Evolutionary conservation across 768 basidiomycete species (phyloP).

Genomic region (Paxillus involutus): DNA sequence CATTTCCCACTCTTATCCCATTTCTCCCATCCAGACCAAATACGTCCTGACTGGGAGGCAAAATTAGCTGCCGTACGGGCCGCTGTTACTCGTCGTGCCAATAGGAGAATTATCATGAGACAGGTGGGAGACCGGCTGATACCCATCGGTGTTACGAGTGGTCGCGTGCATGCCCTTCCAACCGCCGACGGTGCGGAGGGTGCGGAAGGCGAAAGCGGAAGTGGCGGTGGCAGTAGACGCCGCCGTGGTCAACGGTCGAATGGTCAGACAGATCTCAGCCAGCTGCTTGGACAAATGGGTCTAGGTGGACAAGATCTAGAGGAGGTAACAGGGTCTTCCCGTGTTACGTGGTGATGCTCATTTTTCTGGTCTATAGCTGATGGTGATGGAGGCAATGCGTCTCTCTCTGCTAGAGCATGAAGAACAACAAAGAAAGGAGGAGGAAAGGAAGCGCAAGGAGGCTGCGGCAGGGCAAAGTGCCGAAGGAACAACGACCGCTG

Average conservation of each 20-base stretch:
- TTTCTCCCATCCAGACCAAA: conserved; percentile 64
- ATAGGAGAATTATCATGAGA: conserved; percentile 96
- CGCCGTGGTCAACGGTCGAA: conserved; percentile 55
- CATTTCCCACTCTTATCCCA: conserved; percentile 8
- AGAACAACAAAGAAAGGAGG: conserved; percentile 82
- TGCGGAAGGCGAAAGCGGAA: conserved; percentile 39
- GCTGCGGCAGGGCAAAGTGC: conserved; percentile 38
- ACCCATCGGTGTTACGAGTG: conserved; percentile 94
- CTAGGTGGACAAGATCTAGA: conserved; percentile 88
- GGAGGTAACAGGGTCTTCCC: conserved; percentile 58
- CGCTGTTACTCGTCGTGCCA: conserved; percentile 93
- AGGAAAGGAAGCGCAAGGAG: conserved; percentile 61
- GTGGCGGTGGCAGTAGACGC: conserved; percentile 49
- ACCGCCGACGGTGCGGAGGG: conserved; percentile 55
- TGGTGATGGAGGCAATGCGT: conserved; percentile 99
- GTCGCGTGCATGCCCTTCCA: conserved; percentile 66
- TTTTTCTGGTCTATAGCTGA: conserved; percentile 54
- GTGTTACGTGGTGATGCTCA: conserved; percentile 12
- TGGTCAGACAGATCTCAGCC: conserved; percentile 59
- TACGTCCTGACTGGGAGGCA: conserved; percentile 97
- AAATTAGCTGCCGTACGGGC: conserved; percentile 94
- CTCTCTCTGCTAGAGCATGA: conserved; percentile 93
- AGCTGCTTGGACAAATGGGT: conserved; percentile 59
- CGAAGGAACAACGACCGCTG: conserved; percentile 19
- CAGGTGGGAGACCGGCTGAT: conserved; percentile 97